Conservation (phyloP, 768 basidiomycete species). For the Leucocoprinus birnbaumii region DNA sequence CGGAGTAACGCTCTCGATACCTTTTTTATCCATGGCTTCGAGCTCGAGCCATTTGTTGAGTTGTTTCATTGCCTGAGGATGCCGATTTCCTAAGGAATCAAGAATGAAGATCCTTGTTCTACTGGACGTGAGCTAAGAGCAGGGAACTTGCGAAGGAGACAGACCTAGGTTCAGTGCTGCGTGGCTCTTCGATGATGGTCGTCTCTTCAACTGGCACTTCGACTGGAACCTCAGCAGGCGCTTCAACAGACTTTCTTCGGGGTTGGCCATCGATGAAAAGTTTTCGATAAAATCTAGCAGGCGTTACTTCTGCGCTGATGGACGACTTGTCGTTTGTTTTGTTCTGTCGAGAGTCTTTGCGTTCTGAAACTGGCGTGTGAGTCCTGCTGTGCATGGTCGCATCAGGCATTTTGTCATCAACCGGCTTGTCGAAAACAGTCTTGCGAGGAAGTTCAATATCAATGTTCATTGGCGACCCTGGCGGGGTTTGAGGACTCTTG, state of each 20-base stretch:
- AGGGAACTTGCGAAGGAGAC: background rate
- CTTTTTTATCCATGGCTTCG: conserved; percentile 78
- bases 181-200: conserved; percentile 1
- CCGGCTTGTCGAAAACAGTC: conserved; percentile 15
- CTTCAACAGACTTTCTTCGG: background rate
- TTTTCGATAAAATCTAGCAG: conserved; percentile 5
- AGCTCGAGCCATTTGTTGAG: conserved; percentile 65
- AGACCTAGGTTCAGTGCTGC: background rate
- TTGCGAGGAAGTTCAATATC: conserved; percentile 12
- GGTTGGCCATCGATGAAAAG: background rate
- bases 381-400: background rate
- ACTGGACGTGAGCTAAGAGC: background rate
- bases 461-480: conserved; percentile 1
- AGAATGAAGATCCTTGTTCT: conserved; percentile 86
- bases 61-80: conserved; percentile 58
- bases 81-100: conserved; percentile 82
- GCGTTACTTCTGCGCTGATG: conserved; percentile 2
- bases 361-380: background rate
- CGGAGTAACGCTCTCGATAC: conserved; percentile 31
- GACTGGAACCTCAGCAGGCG: background rate
- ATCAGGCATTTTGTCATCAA: background rate
- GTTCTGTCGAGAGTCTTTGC: background rate
- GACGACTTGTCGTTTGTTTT: conserved; percentile 1
- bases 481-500: background rate
- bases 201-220: too few species aligned